A percentile compares a stretch with the other conserved stretches of the same genome.
These are phyloP conservation scores for Rhytidiadelphus loreus DNA, from an alignment of 225 moss, liverwort and hornwort species.

Conservation along the genomic window DNA sequence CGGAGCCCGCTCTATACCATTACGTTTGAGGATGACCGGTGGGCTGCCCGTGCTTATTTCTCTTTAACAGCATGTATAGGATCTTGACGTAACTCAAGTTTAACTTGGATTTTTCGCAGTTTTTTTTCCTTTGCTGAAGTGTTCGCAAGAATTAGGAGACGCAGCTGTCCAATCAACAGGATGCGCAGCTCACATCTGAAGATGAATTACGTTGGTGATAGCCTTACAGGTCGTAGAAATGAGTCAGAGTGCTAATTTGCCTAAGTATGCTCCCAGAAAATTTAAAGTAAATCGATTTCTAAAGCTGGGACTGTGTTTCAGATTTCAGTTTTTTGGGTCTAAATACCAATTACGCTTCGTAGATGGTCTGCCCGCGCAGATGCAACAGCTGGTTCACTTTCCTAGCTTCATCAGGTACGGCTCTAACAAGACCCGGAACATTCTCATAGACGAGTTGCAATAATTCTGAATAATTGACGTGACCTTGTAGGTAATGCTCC, in stretches of 20 bases:
- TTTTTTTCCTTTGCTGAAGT: not conserved
- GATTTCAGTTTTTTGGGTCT: slow-evolving; percentile 80
- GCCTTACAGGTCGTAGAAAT: not conserved
- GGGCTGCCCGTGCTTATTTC: not conserved
- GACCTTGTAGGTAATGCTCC: not conserved
- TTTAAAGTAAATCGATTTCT: not conserved
- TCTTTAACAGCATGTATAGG: not conserved
- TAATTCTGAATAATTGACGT: not conserved
- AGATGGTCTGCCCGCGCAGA: slow-evolving; percentile 56
- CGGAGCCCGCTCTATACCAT: slow-evolving; percentile 69
- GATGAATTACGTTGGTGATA: not conserved
- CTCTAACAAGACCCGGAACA: not conserved
- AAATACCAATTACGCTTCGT: slow-evolving; percentile 79
- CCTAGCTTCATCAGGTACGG: slow-evolving; percentile 78
- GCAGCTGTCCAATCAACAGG: not conserved
- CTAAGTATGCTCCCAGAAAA: not conserved
- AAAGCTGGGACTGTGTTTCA: not conserved
- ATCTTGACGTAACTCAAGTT: not conserved
- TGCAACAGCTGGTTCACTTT: slow-evolving; percentile 86
- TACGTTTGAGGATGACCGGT: slow-evolving; percentile 95
- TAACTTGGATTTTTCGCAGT: not conserved
- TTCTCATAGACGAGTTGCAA: not conserved
- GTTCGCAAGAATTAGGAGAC: not conserved
- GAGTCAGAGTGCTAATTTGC: not conserved
- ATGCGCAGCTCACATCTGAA: not conserved